These are phyloP conservation scores for Chiua virens DNA, from an alignment of 768 basidiomycete species.

Conservation along the genomic window DNA sequence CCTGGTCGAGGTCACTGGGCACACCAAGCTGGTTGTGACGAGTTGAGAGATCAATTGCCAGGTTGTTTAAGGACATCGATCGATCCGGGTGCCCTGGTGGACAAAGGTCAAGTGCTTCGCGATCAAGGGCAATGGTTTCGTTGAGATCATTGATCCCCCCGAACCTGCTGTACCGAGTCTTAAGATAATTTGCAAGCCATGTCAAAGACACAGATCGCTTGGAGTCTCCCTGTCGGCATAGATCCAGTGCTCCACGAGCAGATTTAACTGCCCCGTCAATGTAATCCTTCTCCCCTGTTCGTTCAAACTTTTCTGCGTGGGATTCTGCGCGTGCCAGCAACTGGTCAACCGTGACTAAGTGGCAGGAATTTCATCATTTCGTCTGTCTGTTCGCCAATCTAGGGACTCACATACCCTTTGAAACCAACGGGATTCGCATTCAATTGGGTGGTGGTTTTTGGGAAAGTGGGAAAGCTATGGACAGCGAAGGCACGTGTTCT, in stretches of 20 bases:
- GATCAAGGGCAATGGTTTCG: slow-evolving; percentile 3
- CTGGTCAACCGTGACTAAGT: too few relatives aligned
- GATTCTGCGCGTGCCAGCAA: too few relatives aligned
- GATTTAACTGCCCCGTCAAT: not conserved
- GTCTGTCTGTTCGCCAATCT: too few relatives aligned
- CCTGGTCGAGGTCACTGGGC: not conserved
- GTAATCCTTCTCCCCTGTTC: too few relatives aligned
- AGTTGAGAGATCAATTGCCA: not conserved
- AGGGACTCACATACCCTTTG: too few relatives aligned
- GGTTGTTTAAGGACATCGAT: not conserved
- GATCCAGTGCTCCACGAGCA: not conserved
- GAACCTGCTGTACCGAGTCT: not conserved
- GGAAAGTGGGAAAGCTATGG: too few relatives aligned
- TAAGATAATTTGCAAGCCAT: not conserved
- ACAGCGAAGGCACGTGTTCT: too few relatives aligned
- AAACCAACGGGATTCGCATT: too few relatives aligned
- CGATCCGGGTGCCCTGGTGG: slow-evolving; percentile 8
- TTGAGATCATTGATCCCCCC: not conserved
- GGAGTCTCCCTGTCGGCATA: not conserved
- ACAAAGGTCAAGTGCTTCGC: not conserved
- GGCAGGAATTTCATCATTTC: too few relatives aligned
- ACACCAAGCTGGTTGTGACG: not conserved
- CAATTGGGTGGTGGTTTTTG: too few relatives aligned
- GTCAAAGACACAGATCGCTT: not conserved
- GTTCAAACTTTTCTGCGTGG: too few relatives aligned